Conservation (phyloP, 805 yeast species). For the Wickerhamiella australiensis region DNA sequence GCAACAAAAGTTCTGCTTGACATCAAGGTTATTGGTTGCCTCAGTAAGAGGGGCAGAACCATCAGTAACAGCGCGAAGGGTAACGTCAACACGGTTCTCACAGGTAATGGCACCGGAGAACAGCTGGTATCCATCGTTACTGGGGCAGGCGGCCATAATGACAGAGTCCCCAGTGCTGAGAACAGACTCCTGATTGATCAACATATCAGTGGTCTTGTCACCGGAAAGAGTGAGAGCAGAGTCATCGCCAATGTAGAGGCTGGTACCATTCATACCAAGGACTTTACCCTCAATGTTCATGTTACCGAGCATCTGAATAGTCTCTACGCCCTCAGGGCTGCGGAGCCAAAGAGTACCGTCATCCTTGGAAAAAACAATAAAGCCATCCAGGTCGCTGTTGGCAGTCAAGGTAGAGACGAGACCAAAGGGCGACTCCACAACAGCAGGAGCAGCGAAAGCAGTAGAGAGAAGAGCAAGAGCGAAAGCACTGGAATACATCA, state of each 20-base stretch:
- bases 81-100: neutral
- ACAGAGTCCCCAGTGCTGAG: neutral
- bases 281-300: slow-evolving; percentile 10
- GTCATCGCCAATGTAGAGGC: slow-evolving; percentile 4
- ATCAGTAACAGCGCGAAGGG: slow-evolving; percentile 9
- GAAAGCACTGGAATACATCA: slow-evolving; percentile 7
- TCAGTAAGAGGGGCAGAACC: neutral
- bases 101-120: slow-evolving; percentile 4
- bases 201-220: neutral
- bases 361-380: slow-evolving; percentile 11
- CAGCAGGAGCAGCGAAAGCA: slow-evolving; percentile 18
- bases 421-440: slow-evolving; percentile 10
- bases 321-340: slow-evolving; percentile 1
- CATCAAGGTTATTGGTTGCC: neutral
- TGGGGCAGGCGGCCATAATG: slow-evolving; percentile 5
- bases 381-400: neutral
- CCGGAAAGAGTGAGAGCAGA: neutral
- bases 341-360: slow-evolving; percentile 18
- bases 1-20: slow-evolving; percentile 10
- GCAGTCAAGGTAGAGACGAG: slow-evolving; percentile 8
- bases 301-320: slow-evolving; percentile 12
- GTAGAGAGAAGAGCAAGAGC: slow-evolving; percentile 18
- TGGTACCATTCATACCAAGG: neutral
- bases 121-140: neutral
- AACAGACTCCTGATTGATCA: slow-evolving; percentile 2